Conservation (phyloP, 306 rosid genomes). For the Cucurbita pepo region DNA sequence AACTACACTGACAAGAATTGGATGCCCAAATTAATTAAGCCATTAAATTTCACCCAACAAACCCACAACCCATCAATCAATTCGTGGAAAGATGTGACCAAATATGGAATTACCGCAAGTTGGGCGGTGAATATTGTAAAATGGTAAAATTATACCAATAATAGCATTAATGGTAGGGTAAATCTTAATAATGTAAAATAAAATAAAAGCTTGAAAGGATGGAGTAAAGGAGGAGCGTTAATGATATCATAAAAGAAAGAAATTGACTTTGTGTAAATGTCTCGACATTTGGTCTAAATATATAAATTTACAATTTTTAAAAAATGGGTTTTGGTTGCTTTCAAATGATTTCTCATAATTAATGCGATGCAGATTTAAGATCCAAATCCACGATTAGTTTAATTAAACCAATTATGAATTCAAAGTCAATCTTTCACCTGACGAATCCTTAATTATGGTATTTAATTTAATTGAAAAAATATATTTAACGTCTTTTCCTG, state of each 20-base stretch:
- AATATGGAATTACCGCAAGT: too few species aligned
- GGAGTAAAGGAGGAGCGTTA: background rate
- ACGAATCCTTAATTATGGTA: background rate
- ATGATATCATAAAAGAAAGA: background rate
- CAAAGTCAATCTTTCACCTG: background rate
- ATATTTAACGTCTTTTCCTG: too few species aligned
- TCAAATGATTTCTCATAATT: background rate
- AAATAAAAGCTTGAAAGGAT: background rate
- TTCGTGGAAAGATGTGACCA: too few species aligned
- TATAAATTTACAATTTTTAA: background rate
- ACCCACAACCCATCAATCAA: background rate
- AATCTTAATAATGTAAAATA: background rate
- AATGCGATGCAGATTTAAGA: conserved; percentile 2
- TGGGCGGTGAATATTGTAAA: too few species aligned
- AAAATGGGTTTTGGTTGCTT: background rate
- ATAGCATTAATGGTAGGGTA: too few species aligned
- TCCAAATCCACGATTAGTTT: background rate
- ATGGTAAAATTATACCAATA: too few species aligned
- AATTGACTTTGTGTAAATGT: background rate
- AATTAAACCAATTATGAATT: background rate
- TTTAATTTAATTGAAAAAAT: too few species aligned
- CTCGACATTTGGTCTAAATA: background rate
- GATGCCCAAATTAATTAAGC: background rate
- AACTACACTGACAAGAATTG: background rate
- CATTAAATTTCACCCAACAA: background rate